phyloP scores from a whole-genome alignment of 768 basidiomycete species.

The Calocybe gangraenosa region DNA sequence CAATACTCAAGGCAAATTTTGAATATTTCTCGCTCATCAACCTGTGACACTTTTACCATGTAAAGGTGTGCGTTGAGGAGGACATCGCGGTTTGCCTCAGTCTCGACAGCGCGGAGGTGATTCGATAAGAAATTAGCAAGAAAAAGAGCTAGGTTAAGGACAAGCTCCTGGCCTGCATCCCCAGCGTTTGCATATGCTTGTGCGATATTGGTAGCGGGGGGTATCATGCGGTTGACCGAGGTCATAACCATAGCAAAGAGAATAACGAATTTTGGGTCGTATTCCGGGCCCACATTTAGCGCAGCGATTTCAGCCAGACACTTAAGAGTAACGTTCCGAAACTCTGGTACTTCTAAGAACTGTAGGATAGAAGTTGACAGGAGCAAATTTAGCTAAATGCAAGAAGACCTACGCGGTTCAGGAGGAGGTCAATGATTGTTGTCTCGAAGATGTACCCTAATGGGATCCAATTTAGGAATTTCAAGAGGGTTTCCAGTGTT shows the following conservation, averaged over 20 bases:
- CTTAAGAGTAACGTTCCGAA: conserved; percentile 95
- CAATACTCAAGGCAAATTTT: conserved; percentile 99
- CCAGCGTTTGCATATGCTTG: conserved; percentile 86
- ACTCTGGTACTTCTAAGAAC: conserved; percentile 97
- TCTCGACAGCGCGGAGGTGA: conserved; percentile 93
- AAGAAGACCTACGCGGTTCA: conserved; percentile 75
- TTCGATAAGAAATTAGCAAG: conserved; percentile 92
- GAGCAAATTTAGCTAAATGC: conserved; percentile 7
- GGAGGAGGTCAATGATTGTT: conserved; percentile 88
- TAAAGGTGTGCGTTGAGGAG: conserved; percentile 96
- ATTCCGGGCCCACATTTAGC: conserved; percentile 92
- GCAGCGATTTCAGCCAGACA: conserved; percentile 96
- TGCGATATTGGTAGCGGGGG: conserved; percentile 91
- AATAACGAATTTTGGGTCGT: conserved; percentile 96
- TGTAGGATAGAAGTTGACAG: conserved; percentile 28
- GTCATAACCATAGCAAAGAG: conserved; percentile 99
- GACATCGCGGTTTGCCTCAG: conserved; percentile 84
- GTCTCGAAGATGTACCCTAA: conserved; percentile 99
- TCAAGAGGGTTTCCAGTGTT: conserved; percentile 89
- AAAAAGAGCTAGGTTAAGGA: conserved; percentile 97
- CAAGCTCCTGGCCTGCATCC: conserved; percentile 93
- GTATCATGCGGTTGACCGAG: conserved; percentile 93
- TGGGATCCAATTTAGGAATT: conserved; percentile 99
- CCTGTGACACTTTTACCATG: conserved; percentile 97
- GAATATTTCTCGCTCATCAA: conserved; percentile 98